phyloP scores from a whole-genome alignment of 495 filamentous ascomycete genomes.

The Filosporella fistucella region DNA sequence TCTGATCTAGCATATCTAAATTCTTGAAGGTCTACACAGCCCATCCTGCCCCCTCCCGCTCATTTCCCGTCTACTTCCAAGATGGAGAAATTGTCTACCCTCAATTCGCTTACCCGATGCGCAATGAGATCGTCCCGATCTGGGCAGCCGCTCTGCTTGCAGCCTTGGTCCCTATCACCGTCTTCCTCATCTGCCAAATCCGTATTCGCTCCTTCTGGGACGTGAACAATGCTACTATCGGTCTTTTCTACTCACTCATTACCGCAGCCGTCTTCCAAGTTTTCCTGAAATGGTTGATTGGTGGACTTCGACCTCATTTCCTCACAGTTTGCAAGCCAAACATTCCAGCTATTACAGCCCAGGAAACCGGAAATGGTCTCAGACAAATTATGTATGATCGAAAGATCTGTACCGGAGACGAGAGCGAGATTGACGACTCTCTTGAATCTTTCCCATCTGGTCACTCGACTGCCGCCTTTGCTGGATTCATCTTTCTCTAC shows the following conservation, averaged over 20 bases:
- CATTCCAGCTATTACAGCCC: conserved; percentile 19
- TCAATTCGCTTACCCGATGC: conserved; percentile 55
- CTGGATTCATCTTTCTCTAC: conserved; percentile 44
- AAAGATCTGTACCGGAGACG: conserved; percentile 43
- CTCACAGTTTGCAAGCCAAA: conserved; percentile 44
- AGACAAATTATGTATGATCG: conserved; percentile 43
- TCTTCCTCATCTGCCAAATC: conserved; percentile 54
- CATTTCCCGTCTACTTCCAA: conserved; percentile 51
- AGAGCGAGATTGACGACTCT: conserved; percentile 39
- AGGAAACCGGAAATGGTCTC: conserved; percentile 37
- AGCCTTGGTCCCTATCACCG: conserved; percentile 47
- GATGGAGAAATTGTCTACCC: conserved; percentile 58
- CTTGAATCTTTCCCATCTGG: conserved; percentile 45
- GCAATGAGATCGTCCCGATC: conserved; percentile 60
- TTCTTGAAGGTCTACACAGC: conserved; percentile 46
- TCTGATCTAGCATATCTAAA: conserved; percentile 1
- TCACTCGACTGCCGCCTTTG: conserved; percentile 48
- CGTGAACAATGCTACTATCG: conserved; percentile 56
- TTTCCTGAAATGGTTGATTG: conserved; percentile 35
- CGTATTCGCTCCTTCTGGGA: conserved; percentile 64
- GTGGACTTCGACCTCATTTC: conserved; percentile 46
- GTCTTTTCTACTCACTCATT: conserved; percentile 56
- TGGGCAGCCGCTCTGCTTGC: conserved; percentile 51
- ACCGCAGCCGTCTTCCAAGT: conserved; percentile 53
- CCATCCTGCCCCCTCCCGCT: conserved; percentile 30